phyloP scores from a whole-genome alignment of 164 flowering plant species.

The Macadamia tetraphylla region DNA sequence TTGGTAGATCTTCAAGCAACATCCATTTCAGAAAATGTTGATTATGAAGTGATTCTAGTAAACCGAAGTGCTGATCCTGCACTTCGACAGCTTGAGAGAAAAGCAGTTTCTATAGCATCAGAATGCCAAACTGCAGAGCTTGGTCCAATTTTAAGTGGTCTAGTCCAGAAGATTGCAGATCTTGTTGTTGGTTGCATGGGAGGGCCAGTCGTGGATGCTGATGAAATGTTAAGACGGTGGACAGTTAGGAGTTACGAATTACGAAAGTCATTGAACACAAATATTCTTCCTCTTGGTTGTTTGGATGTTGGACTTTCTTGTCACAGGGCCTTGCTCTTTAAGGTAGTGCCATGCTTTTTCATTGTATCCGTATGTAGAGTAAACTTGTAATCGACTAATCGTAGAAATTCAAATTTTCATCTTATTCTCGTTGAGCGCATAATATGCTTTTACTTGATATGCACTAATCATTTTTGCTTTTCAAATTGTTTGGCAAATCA shows the following conservation, averaged over 20 bases:
- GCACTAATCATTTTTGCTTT: too few species aligned
- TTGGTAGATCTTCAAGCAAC: conserved; percentile 72
- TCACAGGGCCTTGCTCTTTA: conserved; percentile 93
- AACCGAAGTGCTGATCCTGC: conserved; percentile 60
- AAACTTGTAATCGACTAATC: not conserved
- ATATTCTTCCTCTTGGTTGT: conserved; percentile 80
- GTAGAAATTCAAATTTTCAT: not conserved
- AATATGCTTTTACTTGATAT: not conserved
- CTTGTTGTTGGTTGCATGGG: conserved; percentile 89
- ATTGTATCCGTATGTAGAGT: not conserved
- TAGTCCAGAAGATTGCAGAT: conserved; percentile 79
- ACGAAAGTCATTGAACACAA: conserved; percentile 45
- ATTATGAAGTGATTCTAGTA: conserved; percentile 83
- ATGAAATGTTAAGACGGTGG: conserved; percentile 77
- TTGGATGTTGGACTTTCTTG: conserved; percentile 94
- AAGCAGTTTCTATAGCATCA: conserved; percentile 35
- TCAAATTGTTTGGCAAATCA: not conserved
- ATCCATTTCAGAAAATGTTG: conserved; percentile 46
- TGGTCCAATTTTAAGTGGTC: conserved; percentile 43
- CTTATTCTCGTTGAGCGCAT: not conserved
- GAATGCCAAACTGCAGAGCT: conserved; percentile 38
- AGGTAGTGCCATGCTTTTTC: conserved; percentile 41
- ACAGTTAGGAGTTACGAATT: conserved; percentile 53
- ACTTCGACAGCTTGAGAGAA: conserved; percentile 69
- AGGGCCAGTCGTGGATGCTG: conserved; percentile 91